Base-by-base conservation (phyloP, 139 green algal genomes). In the Tetraselmis chui region DNA sequence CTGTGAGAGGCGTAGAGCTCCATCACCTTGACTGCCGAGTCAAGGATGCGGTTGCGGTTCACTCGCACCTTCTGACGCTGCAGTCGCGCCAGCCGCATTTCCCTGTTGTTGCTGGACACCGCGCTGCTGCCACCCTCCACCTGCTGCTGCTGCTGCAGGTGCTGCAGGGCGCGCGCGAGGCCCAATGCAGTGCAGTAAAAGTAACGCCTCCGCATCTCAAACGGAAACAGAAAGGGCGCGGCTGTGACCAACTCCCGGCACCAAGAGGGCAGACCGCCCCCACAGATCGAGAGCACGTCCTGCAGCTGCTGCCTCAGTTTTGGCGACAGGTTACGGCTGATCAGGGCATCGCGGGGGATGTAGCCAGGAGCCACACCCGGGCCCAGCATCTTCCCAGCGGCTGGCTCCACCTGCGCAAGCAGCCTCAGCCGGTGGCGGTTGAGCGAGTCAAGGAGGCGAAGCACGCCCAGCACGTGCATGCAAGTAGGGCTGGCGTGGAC, bases 171-270 rank as follows among this genome's bases (percentile, higher is more conserved):
- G 26, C 95, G 91, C 0, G 87, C 89, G 58, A 98, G 84, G 28
- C 94, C 95, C 84, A 98, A 96, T 5, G 92, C 88, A 24, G 95
- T 98, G 87, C 83, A 93, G 86, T 97, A 92, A 79, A 98, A 98
- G 88, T 95, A 96, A 78, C 92, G 88, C 27, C 90, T 83, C 29
- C 95, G 91, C 30, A 92, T 76, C 78, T 97, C 92, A 80, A 99
- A 97, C 23, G 96, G 95, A 80, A 99, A 97, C 76, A 99, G 89
- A 89, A 94, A 96, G 31, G 86, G 87, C 45, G 84, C 81, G 89
- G 2, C 81, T 77, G 23, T 59, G 29, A 91, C 89, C 30, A 99
- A 88, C 77, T 88, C 75, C 23, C 75, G 59, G 85, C 88, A 94
- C 96, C 96, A 99, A 24, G 79, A 28, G 2, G 96, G 96, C 75